Percentiles rank a stretch among this genome's conserved stretches.
These are phyloP conservation scores for Simplicillium sp. DNA, from an alignment of 2,329 filamentous ascomycete species.

Conservation along the genomic window DNA sequence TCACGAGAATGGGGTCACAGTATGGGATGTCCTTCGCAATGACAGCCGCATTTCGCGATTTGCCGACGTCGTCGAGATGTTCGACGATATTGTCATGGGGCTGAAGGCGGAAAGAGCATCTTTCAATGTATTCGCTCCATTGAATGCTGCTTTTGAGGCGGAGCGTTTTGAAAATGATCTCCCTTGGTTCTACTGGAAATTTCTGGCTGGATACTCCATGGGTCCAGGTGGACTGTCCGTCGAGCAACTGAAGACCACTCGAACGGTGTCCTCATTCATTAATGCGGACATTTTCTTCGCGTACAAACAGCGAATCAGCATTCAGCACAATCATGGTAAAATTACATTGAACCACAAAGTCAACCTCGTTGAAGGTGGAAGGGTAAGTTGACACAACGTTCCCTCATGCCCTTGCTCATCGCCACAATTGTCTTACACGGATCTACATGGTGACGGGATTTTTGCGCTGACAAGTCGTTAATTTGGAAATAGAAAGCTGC, in stretches of 20 bases:
- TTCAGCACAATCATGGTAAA: slow-evolving; percentile 1
- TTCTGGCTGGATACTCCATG: too few species aligned
- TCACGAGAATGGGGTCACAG: too few species aligned
- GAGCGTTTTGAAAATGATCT: background rate
- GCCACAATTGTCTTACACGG: too few species aligned
- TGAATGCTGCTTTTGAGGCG: slow-evolving; percentile 1
- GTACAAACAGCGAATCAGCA: slow-evolving; percentile 2
- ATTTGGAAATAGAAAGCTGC: too few species aligned
- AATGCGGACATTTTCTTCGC: slow-evolving; percentile 4
- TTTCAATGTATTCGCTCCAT: slow-evolving; percentile 2
- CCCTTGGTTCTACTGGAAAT: background rate
- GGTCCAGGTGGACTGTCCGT: too few species aligned
- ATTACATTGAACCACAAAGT: slow-evolving; percentile 1
- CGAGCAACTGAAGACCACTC: background rate
- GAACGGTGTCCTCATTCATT: slow-evolving; percentile 1
- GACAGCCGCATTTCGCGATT: too few species aligned
- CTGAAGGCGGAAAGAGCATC: background rate
- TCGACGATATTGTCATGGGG: slow-evolving; percentile 1
- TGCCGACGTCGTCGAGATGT: background rate
- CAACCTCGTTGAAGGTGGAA: too few species aligned
- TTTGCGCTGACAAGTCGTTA: too few species aligned
- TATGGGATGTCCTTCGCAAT: too few species aligned
- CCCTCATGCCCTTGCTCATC: too few species aligned
- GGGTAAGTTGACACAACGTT: too few species aligned
- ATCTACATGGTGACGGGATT: too few species aligned